Evolutionary conservation across 73 alveolate species (phyloP).

Genomic region (Paramecium caudatum): DNA sequence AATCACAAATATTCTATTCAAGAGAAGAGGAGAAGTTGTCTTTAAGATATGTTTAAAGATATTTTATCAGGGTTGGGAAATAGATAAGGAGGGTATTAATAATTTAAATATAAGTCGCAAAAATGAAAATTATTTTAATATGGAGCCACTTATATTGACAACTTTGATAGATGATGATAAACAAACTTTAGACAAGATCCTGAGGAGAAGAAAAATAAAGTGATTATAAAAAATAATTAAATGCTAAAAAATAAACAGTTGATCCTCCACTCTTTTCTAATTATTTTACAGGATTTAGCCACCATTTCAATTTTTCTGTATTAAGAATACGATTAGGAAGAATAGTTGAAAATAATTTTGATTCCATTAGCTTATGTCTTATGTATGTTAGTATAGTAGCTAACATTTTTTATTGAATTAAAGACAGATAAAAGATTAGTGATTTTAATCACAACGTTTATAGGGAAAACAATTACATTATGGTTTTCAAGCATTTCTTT

Average conservation of each 20-base stretch:
- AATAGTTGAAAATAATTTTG: neutral
- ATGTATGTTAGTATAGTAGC: no score
- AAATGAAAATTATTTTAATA: neutral
- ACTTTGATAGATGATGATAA: neutral
- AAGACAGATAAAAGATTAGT: no score
- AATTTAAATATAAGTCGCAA: neutral
- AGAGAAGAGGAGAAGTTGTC: conserved; percentile 18
- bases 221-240: conserved; percentile 26
- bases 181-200: neutral
- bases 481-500: no score
- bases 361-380: no score
- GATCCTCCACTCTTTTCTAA: neutral
- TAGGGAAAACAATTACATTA: no score
- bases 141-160: conserved; percentile 20
- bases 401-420: no score
- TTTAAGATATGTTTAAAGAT: neutral
- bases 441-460: no score
- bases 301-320: conserved; percentile 28
- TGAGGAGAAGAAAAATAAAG: neutral
- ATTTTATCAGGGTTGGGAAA: neutral
- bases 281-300: conserved; percentile 1
- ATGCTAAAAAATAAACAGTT: neutral
- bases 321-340: neutral
- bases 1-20: neutral
- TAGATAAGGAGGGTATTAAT: neutral